Conservation (phyloP, 2,329 filamentous ascomycete species). For the Exophiala calicioides region DNA sequence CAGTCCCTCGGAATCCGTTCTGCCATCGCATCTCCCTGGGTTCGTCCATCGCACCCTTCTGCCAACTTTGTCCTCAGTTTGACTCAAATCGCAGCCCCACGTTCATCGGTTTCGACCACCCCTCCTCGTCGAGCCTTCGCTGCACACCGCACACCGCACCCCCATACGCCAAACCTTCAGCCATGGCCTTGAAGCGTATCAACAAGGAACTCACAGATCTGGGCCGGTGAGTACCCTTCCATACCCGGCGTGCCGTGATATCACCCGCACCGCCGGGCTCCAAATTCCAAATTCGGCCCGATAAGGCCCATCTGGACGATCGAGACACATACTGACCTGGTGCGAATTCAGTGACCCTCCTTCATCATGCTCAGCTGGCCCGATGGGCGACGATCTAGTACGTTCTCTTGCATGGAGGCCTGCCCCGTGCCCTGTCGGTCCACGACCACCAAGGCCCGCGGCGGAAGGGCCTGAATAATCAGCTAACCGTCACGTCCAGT, state of each 20-base stretch:
- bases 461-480: conserved; percentile 25
- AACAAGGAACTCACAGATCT: conserved; percentile 57
- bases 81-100: conserved; percentile 27
- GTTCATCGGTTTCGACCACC: conserved; percentile 21
- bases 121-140: conserved; percentile 16
- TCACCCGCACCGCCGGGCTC: too few species aligned
- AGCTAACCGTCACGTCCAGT: conserved; percentile 59
- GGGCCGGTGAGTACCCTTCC: conserved; percentile 46
- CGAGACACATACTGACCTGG: conserved; percentile 27
- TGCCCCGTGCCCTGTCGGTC: conserved; percentile 13
- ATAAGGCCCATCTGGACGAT: conserved; percentile 2
- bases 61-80: conserved; percentile 8
- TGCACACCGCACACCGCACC: too few species aligned
- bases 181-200: conserved; percentile 56
- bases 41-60: conserved; percentile 7
- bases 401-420: conserved; percentile 39
- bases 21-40: conserved; percentile 3
- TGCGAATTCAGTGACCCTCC: conserved; percentile 76
- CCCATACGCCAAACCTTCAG: conserved; percentile 27
- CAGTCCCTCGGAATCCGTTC: conserved; percentile 6
- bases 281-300: background rate
- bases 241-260: conserved; percentile 1
- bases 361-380: conserved; percentile 96
- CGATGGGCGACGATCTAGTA: conserved; percentile 97
- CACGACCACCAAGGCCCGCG: conserved; percentile 1